phyloP scores from a whole-genome alignment of 2,329 filamentous ascomycete species.

The Colletotrichum liaoningense region DNA sequence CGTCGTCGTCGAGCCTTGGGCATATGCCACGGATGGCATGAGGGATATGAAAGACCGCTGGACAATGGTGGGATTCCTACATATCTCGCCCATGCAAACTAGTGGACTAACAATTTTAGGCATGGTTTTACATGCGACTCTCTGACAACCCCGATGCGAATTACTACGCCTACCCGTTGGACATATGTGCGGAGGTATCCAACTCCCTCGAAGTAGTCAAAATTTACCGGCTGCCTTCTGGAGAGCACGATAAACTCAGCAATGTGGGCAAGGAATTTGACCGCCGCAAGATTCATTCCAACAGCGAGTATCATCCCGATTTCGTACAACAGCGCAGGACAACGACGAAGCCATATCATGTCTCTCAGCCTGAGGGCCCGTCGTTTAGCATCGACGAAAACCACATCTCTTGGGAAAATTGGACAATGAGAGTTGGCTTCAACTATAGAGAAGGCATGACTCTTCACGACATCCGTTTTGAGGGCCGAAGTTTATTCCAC shows the following conservation, averaged over 20 bases:
- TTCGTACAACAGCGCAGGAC: constrained; percentile 39
- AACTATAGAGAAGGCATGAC: constrained; percentile 77
- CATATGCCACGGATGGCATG: constrained; percentile 65
- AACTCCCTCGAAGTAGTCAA: constrained; percentile 61
- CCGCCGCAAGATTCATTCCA: constrained; percentile 51
- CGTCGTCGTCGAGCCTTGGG: constrained; percentile 65
- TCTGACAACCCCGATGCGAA: constrained; percentile 59
- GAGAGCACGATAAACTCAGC: constrained; percentile 49
- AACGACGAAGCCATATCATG: constrained; percentile 51
- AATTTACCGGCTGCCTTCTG: constrained; percentile 59
- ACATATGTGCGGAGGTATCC: constrained; percentile 63
- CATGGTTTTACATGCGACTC: constrained; percentile 42
- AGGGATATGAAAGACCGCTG: constrained; percentile 59
- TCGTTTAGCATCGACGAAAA: constrained; percentile 57
- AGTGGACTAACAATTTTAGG: not conserved
- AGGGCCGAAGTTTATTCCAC: constrained; percentile 75
- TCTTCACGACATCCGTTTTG: constrained; percentile 76
- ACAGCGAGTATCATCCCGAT: constrained; percentile 47
- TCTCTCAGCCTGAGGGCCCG: constrained; percentile 50
- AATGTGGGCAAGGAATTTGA: constrained; percentile 52
- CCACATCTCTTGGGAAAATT: constrained; percentile 70
- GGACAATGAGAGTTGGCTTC: constrained; percentile 76
- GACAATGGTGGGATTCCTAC: constrained; percentile 55
- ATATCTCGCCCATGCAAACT: fast-evolving
- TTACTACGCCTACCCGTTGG: constrained; percentile 68